Conservation (phyloP, 176 grass and related monocot species). For the Poa annua region DNA sequence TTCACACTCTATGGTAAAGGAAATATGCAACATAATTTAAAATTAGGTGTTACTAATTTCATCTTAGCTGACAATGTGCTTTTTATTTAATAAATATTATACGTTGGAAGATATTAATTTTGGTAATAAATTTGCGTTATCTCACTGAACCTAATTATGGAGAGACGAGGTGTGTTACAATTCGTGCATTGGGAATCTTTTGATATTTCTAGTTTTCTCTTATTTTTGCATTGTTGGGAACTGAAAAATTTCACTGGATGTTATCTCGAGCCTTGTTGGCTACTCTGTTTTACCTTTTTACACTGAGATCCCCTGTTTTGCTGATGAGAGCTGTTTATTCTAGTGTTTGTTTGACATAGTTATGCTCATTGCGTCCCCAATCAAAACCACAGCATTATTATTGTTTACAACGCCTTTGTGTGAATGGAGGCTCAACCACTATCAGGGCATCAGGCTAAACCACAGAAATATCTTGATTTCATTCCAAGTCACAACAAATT, state of each 20-base stretch:
- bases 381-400: not conserved
- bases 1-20: too few species aligned
- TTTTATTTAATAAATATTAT: not conserved
- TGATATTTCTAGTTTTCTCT: not conserved
- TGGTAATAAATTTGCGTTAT: not conserved
- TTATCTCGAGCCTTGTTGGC: not conserved
- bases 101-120: not conserved
- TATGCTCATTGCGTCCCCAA: not conserved
- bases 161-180: too few species aligned
- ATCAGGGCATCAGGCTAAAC: not conserved
- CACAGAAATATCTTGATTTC: slow-evolving; percentile 12
- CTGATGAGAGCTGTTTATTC: slow-evolving; percentile 1
- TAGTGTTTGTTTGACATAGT: slow-evolving; percentile 5
- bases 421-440: not conserved
- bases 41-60: not conserved
- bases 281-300: slow-evolving; percentile 24
- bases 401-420: not conserved
- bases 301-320: not conserved
- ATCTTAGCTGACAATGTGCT: not conserved
- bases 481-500: not conserved
- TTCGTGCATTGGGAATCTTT: not conserved
- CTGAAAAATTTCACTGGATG: not conserved
- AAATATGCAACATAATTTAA: not conserved
- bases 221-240: slow-evolving; percentile 3
- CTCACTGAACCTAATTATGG: not conserved